phyloP scores from a whole-genome alignment of 192 early-diverging fungal genomes.

The Entomortierella parvispora region DNA sequence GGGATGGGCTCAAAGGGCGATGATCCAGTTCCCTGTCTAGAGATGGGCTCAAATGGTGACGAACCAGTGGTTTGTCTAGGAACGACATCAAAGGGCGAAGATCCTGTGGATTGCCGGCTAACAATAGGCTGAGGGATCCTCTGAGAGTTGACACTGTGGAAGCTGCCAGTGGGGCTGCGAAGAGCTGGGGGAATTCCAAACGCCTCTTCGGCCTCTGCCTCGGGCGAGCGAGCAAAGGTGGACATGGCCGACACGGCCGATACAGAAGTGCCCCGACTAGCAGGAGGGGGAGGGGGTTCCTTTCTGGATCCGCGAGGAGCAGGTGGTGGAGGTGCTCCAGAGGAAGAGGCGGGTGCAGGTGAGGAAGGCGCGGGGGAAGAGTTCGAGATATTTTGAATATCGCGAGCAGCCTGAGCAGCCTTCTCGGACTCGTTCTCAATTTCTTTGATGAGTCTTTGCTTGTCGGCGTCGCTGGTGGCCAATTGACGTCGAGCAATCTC shows the following conservation, averaged over 20 bases:
- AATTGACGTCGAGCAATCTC: slow-evolving; percentile 76
- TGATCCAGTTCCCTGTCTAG: slow-evolving; percentile 22
- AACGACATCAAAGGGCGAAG: slow-evolving; percentile 32
- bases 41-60: slow-evolving; percentile 23
- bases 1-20: slow-evolving; percentile 38
- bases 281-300: slow-evolving; percentile 50
- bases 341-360: not conserved
- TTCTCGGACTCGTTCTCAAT: slow-evolving; percentile 52
- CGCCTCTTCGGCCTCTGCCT: slow-evolving; percentile 44
- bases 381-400: slow-evolving; percentile 14
- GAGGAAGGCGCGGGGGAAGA: slow-evolving; percentile 8
- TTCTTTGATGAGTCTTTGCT: slow-evolving; percentile 67
- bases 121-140: not conserved
- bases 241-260: slow-evolving; percentile 1
- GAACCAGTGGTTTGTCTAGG: slow-evolving; percentile 44
- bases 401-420: slow-evolving; percentile 21
- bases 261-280: slow-evolving; percentile 34
- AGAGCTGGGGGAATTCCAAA: slow-evolving; percentile 50
- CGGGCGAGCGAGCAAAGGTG: slow-evolving; percentile 16
- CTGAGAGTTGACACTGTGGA: slow-evolving; percentile 30
- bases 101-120: slow-evolving; percentile 45
- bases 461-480: slow-evolving; percentile 66
- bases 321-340: slow-evolving; percentile 26
- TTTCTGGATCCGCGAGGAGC: slow-evolving; percentile 47
- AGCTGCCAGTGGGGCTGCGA: slow-evolving; percentile 47